A percentile compares a stretch with the other conserved stretches of the same genome.
These are phyloP conservation scores for Phlebiopsis flavidoalba DNA, from an alignment of 768 basidiomycete species.

Conservation along the genomic window DNA sequence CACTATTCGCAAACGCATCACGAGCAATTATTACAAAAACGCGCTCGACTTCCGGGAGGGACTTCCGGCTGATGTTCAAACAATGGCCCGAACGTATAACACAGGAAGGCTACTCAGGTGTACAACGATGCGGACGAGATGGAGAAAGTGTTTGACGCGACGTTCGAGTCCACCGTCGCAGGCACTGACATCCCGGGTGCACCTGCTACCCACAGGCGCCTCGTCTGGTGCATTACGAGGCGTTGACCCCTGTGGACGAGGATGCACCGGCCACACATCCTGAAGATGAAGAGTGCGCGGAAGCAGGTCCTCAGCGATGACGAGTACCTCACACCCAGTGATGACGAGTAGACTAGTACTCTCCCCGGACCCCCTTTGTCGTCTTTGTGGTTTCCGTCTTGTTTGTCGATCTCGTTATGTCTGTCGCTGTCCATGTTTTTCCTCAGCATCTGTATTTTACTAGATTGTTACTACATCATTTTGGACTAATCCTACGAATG, in stretches of 20 bases:
- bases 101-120: constrained; percentile 93
- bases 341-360: constrained; percentile 49
- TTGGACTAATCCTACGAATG: background rate
- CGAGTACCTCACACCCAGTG: constrained; percentile 62
- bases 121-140: constrained; percentile 92
- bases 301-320: constrained; percentile 75
- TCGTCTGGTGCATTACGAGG: constrained; percentile 48
- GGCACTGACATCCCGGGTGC: constrained; percentile 78
- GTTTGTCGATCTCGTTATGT: background rate
- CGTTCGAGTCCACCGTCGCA: constrained; percentile 57
- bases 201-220: constrained; percentile 33
- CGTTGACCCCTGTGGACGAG: constrained; percentile 78
- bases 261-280: constrained; percentile 56
- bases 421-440: background rate
- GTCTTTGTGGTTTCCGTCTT: background rate
- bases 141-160: constrained; percentile 80
- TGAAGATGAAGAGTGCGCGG: constrained; percentile 55
- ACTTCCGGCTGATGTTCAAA: constrained; percentile 48
- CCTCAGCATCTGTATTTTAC: constrained; percentile 4
- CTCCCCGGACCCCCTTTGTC: background rate
- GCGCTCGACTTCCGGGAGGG: constrained; percentile 66
- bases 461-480: background rate
- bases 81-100: constrained; percentile 94
- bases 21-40: constrained; percentile 63
- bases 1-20: constrained; percentile 74